Base-by-base conservation (phyloP, 768 basidiomycete species). In the Rhodotorula toruloides region DNA sequence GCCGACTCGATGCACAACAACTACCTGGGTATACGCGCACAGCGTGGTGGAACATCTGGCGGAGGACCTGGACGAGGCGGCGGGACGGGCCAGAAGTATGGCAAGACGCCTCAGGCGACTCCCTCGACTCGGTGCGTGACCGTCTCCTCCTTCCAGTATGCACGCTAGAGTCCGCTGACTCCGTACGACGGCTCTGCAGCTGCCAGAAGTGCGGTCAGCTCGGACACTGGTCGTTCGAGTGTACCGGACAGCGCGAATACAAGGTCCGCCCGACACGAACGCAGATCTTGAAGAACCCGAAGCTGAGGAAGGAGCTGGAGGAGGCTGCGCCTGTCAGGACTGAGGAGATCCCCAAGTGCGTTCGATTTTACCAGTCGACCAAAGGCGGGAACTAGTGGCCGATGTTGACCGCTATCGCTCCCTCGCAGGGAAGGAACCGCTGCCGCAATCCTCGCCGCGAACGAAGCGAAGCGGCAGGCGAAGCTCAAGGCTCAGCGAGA, bases 231-330 rank as follows among this genome's bases (percentile, higher is more conserved):
- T 57, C 58, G 4, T 54, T 44, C 34, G 65, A 67, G 14, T 71
- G 70, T 65, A 71, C 40, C 5, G 44, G 46, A 22, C 65, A 50
- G 40, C 44, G 65, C 36, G 61, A 63, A 56, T 71, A 47, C 49
- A 56, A 54, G 37, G 25, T 54, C 12, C 54, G 63, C 10, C 68
- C 59, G 17, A 58, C 70, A 21, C 47, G 70, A 3, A 71, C 70
- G 14, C 70, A 71, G 58, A 61, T 71, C 58, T 58, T 71, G 34
- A 66, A 67, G 54, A 67, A 71, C 61, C 70, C 70, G 1, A 71
- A 71, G 37, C 65, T 71, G 21, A 27, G 48, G 0, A 58, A 60
- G 1, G 27, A 34, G 11, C 34, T 70, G n/a, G 65, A 60, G 16
- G 63, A 52, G 46, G 39, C 39, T 31, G 50, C 58, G 31, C 52